These are phyloP conservation scores for Diphasiastrum complanatum DNA, from an alignment of 83 land plant genomes.

Conservation along the genomic window DNA sequence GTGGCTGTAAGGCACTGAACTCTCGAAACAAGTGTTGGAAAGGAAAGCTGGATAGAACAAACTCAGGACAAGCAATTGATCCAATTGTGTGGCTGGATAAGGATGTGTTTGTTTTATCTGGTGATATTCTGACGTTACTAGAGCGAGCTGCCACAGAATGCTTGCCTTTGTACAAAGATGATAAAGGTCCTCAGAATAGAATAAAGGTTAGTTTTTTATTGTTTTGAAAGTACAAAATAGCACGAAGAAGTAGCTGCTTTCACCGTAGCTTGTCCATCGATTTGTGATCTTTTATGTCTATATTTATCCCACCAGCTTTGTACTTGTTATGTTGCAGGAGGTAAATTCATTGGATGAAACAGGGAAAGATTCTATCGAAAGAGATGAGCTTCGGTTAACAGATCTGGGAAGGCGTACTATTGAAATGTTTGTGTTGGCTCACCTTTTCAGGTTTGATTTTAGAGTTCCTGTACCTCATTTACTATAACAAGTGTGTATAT, in stretches of 20 bases:
- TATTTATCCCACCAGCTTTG: background rate
- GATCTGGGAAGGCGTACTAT: conserved; percentile 94
- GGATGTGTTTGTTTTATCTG: conserved; percentile 89
- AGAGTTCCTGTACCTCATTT: too few species aligned
- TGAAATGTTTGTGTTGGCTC: conserved; percentile 90
- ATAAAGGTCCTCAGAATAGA: conserved; percentile 94
- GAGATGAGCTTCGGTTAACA: conserved; percentile 92
- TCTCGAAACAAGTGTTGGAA: conserved; percentile 56
- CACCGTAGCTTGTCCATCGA: background rate
- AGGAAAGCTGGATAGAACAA: conserved; percentile 39
- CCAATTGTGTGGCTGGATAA: conserved; percentile 89
- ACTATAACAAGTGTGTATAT: too few species aligned
- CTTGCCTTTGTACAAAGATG: conserved; percentile 86
- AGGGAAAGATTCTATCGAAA: conserved; percentile 81
- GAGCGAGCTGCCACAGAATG: conserved; percentile 79
- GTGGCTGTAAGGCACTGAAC: conserved; percentile 90
- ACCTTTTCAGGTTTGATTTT: conserved; percentile 90
- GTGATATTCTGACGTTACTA: conserved; percentile 74
- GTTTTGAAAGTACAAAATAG: background rate
- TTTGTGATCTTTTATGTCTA: background rate
- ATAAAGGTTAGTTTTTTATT: conserved; percentile 57
- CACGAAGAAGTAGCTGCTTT: background rate
- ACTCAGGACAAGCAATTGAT: conserved; percentile 48
- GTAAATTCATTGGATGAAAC: conserved; percentile 80
- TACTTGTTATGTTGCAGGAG: conserved; percentile 48